Percentiles rank a stretch among this genome's conserved stretches.
phyloP scores from a whole-genome alignment of 345 rosid genomes.

The Boechera stricta region DNA sequence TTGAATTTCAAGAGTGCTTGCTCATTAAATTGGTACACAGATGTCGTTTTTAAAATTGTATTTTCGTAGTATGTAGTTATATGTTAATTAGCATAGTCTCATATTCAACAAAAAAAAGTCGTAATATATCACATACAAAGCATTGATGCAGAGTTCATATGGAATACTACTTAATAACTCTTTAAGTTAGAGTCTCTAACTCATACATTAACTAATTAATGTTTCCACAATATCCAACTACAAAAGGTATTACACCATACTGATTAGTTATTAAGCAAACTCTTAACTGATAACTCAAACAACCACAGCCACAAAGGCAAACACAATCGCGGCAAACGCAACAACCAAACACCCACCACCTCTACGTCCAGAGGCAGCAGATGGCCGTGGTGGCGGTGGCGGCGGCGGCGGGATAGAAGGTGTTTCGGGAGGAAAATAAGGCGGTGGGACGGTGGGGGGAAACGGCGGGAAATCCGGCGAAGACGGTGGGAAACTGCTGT shows the following conservation, averaged over 20 bases:
- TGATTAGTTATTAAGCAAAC: background rate
- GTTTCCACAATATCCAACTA: background rate
- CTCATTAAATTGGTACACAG: background rate
- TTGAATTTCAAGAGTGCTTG: background rate
- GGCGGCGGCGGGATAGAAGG: conserved; percentile 33
- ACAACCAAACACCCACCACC: conserved; percentile 25
- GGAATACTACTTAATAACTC: background rate
- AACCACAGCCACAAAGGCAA: conserved; percentile 20
- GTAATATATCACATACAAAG: conserved; percentile 5
- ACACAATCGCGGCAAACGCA: conserved; percentile 9
- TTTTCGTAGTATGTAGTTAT: background rate
- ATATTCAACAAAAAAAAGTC: conserved; percentile 8
- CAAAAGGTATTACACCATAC: conserved; percentile 1
- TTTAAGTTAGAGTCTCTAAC: background rate
- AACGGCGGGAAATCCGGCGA: conserved; percentile 25
- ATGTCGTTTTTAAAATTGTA: background rate
- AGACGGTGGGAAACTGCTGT: conserved; percentile 26
- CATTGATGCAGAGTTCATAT: background rate
- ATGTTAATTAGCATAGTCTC: background rate
- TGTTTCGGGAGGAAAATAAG: conserved; percentile 25
- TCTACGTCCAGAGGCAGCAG: conserved; percentile 28
- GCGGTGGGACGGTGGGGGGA: conserved; percentile 24
- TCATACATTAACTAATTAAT: background rate
- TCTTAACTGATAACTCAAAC: conserved; percentile 18
- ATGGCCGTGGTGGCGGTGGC: conserved; percentile 15